Evolutionary conservation across 2,329 filamentous ascomycete species (phyloP), one percentile per base, ranked within the genome.

Genomic region (Colletotrichum sublineola): DNA sequence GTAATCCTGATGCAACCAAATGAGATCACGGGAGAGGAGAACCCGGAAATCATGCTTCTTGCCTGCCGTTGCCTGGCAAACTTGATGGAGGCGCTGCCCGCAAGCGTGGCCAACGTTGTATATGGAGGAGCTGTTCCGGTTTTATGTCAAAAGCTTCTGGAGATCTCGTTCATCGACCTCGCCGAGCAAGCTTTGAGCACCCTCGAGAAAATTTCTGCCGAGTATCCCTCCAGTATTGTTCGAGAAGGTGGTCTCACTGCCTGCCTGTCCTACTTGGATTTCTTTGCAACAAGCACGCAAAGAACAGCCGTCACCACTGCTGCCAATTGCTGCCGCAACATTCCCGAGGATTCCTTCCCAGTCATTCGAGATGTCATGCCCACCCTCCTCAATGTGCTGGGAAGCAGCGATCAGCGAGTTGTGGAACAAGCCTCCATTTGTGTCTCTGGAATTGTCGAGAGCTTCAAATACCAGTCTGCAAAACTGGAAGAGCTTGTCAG

Each of bases 171-270:
- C 81, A 99, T 99, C 80, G 96, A 99, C 81, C 87, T 99, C 66
- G 97, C 97, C 48, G 96, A 99, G 83, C 97, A 99, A 84, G 95
- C 96, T 70, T 85, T 99, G 62, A 99, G 95, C 84, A 99, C 96
- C 0, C 86, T 99, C 65, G 95, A 98, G 80, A 99, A 98, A 83
- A 98, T 99, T 62, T 99, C 96, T 0, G 91, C 96, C 68, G 96
- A 99, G 79, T 99, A 97, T 79, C 96, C 96, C 1, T 92, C 93
- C 5, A 95, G 94, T 68, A 99, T 99, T 77, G 96, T 99, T 56
- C 93, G 95, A 63, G 96, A 98, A 83, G 97, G 96, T 61, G 96
- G 96, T 14, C 86, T 99, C 74, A 97, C 94, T 1, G 96, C 96
- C n/a, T 99, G 96, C 79, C 85, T 99, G 75, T 97, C 94, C 0